Conservation (phyloP, 192 early-diverging fungal genomes). For the Piromyces sp. region DNA sequence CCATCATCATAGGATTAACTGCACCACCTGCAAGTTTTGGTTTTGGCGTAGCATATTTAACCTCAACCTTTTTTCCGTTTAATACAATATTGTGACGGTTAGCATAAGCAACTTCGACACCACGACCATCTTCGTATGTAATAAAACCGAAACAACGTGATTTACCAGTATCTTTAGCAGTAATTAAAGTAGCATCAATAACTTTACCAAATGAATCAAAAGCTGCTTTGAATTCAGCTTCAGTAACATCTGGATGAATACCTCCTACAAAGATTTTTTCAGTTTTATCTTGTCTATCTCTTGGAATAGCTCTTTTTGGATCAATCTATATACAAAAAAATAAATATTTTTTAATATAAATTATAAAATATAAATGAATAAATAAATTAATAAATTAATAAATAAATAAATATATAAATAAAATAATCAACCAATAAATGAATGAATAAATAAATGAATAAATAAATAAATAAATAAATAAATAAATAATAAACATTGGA, state of each 20-base stretch:
- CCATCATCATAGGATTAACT: background rate
- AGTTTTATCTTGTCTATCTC: conserved; percentile 55
- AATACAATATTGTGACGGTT: background rate
- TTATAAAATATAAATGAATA: background rate
- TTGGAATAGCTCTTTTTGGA: conserved; percentile 52
- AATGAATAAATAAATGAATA: background rate
- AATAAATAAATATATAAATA: background rate
- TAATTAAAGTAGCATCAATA: conserved; percentile 70
- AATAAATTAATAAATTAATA: background rate
- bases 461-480: no score
- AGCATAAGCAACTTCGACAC: conserved; percentile 32
- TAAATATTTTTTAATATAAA: background rate
- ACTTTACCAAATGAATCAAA: conserved; percentile 73
- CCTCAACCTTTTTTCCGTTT: background rate
- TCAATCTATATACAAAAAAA: conserved; percentile 55
- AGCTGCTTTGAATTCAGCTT: conserved; percentile 64
- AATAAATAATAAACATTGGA: no score
- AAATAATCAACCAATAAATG: background rate
- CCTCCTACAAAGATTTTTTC: conserved; percentile 92
- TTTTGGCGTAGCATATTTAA: background rate
- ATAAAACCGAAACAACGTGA: conserved; percentile 90
- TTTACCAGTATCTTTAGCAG: conserved; percentile 64
- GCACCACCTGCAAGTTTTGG: background rate
- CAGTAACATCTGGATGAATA: conserved; percentile 62
- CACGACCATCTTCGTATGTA: conserved; percentile 58